phyloP scores from a whole-genome alignment of 1,284 basidiomycete genomes.

The Apiotrichum gamsii region DNA sequence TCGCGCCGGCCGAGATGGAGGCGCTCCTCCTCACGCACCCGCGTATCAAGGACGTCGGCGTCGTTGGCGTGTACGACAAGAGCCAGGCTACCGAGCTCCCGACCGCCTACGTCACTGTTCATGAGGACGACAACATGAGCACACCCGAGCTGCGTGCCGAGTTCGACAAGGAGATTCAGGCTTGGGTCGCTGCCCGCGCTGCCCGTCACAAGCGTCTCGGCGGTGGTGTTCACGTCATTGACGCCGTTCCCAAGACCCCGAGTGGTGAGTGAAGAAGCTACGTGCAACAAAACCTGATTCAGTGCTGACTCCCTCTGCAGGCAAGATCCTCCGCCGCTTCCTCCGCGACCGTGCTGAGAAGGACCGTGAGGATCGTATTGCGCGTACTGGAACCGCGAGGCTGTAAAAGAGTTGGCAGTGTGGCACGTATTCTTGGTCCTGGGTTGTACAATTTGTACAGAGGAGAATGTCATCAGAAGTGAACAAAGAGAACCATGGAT shows the following conservation, averaged over 20 bases:
- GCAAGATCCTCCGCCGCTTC: slow-evolving; percentile 40
- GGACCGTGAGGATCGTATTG: slow-evolving; percentile 8
- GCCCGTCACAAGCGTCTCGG: slow-evolving; percentile 49
- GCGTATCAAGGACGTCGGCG: slow-evolving; percentile 62
- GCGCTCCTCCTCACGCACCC: slow-evolving; percentile 64
- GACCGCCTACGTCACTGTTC: slow-evolving; percentile 36
- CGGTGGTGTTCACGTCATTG: slow-evolving; percentile 49
- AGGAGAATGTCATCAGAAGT: too few relatives aligned
- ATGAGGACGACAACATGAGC: neutral
- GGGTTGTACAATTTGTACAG: too few relatives aligned
- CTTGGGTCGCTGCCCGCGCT: slow-evolving; percentile 59
- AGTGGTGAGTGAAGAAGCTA: too few relatives aligned
- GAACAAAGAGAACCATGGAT: too few relatives aligned
- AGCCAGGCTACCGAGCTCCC: slow-evolving; percentile 70
- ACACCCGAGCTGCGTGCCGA: slow-evolving; percentile 10
- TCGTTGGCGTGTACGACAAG: slow-evolving; percentile 60
- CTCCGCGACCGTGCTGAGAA: slow-evolving; percentile 26
- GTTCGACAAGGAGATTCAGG: slow-evolving; percentile 53
- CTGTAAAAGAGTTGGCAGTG: neutral
- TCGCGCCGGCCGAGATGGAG: slow-evolving; percentile 78
- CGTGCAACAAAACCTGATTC: too few relatives aligned
- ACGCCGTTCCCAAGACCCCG: slow-evolving; percentile 48
- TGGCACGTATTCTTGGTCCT: too few relatives aligned
- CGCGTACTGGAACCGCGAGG: neutral
- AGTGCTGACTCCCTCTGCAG: too few relatives aligned